Conservation (phyloP, 2,329 filamentous ascomycete species). For the Cadophora luteo-olivacea region DNA sequence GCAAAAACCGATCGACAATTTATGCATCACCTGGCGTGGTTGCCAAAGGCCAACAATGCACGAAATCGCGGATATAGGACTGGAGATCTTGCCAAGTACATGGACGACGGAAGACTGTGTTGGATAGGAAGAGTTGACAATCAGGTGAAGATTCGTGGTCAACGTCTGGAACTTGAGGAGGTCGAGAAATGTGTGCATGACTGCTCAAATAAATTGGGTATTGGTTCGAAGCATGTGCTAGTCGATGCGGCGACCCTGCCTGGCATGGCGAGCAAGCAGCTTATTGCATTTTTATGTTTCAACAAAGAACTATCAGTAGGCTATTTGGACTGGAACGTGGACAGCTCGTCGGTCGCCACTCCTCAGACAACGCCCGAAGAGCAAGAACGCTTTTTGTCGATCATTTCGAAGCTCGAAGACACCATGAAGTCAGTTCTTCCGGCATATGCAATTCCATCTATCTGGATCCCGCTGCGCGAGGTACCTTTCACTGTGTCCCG, state of each 20-base stretch:
- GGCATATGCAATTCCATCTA: conserved; percentile 3
- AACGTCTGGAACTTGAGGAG: conserved; percentile 59
- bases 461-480: background rate
- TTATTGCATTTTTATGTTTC: conserved; percentile 13
- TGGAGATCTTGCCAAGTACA: conserved; percentile 62
- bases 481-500: conserved; percentile 13
- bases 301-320: background rate
- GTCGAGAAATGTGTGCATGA: conserved; percentile 33
- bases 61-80: conserved; percentile 61
- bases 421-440: background rate
- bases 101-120: conserved; percentile 55
- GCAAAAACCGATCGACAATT: conserved; percentile 64
- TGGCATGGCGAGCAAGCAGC: conserved; percentile 1
- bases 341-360: background rate
- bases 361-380: background rate
- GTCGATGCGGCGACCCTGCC: conserved; percentile 1
- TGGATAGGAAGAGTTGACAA: conserved; percentile 69
- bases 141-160: conserved; percentile 68
- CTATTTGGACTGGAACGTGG: background rate
- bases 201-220: background rate
- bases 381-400: background rate
- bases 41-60: conserved; percentile 34
- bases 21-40: conserved; percentile 59
- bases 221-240: background rate
- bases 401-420: background rate